phyloP scores from a whole-genome alignment of 768 basidiomycete genomes.

The Gyrodon lividus region DNA sequence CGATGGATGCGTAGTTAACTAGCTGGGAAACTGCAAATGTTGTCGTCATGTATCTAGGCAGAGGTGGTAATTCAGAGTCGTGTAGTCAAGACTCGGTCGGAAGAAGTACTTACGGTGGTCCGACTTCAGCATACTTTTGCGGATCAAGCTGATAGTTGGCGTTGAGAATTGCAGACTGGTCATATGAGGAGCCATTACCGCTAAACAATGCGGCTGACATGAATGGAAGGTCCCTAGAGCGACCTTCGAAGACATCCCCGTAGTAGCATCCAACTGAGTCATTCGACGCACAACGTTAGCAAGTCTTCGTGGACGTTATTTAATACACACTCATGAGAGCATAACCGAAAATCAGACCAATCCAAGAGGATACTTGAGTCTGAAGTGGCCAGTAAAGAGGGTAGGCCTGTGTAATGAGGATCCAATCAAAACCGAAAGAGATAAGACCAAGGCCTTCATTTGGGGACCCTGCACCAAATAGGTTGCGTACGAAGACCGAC shows the following conservation, averaged over 20 bases:
- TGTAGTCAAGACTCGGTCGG: neutral
- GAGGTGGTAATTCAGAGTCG: conserved; percentile 1
- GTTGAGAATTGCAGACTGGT: conserved; percentile 14
- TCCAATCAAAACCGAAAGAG: conserved; percentile 50
- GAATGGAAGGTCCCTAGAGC: conserved; percentile 35
- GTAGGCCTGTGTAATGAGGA: conserved; percentile 52
- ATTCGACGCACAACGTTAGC: neutral
- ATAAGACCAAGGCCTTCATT: conserved; percentile 53
- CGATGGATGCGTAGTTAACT: conserved; percentile 11
- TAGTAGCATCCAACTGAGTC: conserved; percentile 27
- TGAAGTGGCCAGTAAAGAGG: conserved; percentile 57
- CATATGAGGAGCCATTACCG: conserved; percentile 10
- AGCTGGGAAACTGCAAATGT: conserved; percentile 12
- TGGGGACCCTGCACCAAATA: conserved; percentile 46
- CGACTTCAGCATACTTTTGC: conserved; percentile 9
- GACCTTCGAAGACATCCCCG: conserved; percentile 43
- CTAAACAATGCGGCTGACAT: conserved; percentile 50
- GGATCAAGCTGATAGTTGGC: conserved; percentile 10
- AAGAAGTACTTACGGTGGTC: conserved; percentile 8
- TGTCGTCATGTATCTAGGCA: conserved; percentile 13
- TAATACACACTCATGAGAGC: conserved; percentile 34
- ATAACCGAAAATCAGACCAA: conserved; percentile 22
- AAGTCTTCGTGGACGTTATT: neutral
- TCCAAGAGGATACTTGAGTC: conserved; percentile 35
- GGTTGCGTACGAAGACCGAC: conserved; percentile 40